Conservation (phyloP, 2,329 filamentous ascomycete species). For the Metarhizium humberi region DNA sequence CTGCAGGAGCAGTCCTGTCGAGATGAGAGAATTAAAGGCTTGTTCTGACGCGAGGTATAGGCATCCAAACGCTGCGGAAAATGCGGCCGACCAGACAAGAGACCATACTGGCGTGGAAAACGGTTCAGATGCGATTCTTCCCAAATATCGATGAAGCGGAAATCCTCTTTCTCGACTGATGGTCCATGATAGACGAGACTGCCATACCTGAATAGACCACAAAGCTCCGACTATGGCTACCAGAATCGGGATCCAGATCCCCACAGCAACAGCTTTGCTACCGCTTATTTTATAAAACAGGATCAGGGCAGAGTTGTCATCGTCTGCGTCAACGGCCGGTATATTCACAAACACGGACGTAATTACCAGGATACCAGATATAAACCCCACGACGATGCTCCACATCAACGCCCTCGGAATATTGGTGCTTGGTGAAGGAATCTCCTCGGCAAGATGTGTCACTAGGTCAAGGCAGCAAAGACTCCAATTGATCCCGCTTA, state of each 20-base stretch:
- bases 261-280: conserved; percentile 14
- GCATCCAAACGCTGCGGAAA: conserved; percentile 17
- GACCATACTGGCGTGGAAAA: conserved; percentile 17
- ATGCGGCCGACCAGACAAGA: conserved; percentile 12
- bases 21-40: conserved; percentile 17
- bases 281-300: conserved; percentile 15
- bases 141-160: conserved; percentile 14
- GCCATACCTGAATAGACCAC: conserved; percentile 20
- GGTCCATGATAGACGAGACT: conserved; percentile 19
- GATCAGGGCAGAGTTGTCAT: conserved; percentile 13
- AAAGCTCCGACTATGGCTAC: conserved; percentile 14
- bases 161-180: conserved; percentile 18
- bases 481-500: conserved; percentile 20
- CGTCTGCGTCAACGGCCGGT: conserved; percentile 8
- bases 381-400: conserved; percentile 14
- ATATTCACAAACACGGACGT: conserved; percentile 13
- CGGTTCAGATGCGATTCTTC: conserved; percentile 12
- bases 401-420: conserved; percentile 10
- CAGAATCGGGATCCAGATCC: conserved; percentile 14
- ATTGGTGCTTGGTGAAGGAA: conserved; percentile 15
- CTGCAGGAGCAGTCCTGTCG: conserved; percentile 15
- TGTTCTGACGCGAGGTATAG: conserved; percentile 18
- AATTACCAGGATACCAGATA: conserved; percentile 12
- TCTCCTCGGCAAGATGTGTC: conserved; percentile 19
- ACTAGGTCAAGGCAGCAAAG: conserved; percentile 19